Conservation (phyloP, 768 basidiomycete species). For the Lanmaoa rubissima region DNA sequence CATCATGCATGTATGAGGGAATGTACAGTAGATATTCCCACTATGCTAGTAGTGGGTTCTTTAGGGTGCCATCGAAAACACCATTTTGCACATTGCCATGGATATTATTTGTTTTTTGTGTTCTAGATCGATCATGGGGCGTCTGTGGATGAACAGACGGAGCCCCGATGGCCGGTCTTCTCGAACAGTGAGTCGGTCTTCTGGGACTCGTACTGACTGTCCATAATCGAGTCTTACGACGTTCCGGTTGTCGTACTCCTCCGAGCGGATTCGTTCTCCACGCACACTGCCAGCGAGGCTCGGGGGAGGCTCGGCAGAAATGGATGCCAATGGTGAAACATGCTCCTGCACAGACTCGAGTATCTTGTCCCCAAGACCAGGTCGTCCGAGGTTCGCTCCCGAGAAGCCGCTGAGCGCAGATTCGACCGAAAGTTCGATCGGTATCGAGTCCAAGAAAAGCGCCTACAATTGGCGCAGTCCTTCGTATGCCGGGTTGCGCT, state of each 20-base stretch:
- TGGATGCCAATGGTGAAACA: conserved; percentile 54
- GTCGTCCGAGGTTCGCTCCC: conserved; percentile 55
- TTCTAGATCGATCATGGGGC: too few species aligned
- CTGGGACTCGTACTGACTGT: conserved; percentile 43
- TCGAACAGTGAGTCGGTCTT: conserved; percentile 55
- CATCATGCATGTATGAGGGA: too few species aligned
- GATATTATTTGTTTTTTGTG: too few species aligned
- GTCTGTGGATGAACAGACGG: too few species aligned
- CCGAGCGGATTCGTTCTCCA: conserved; percentile 10
- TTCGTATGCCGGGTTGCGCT: conserved; percentile 55
- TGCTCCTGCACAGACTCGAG: conserved; percentile 57
- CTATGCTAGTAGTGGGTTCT: too few species aligned
- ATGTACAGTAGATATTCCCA: too few species aligned
- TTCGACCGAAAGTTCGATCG: too few species aligned
- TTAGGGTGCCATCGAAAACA: too few species aligned
- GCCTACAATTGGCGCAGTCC: conserved; percentile 50
- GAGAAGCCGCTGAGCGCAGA: conserved; percentile 66
- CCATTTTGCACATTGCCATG: too few species aligned
- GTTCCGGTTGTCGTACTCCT: conserved; percentile 34
- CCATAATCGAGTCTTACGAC: conserved; percentile 66
- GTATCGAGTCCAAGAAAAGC: conserved; percentile 57
- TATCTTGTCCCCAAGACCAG: conserved; percentile 83
- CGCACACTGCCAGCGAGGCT: conserved; percentile 32
- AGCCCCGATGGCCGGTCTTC: too few species aligned
- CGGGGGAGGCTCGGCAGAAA: conserved; percentile 62